Conservation (phyloP, 1,284 basidiomycete genomes). For the Ustilago nuda region DNA sequence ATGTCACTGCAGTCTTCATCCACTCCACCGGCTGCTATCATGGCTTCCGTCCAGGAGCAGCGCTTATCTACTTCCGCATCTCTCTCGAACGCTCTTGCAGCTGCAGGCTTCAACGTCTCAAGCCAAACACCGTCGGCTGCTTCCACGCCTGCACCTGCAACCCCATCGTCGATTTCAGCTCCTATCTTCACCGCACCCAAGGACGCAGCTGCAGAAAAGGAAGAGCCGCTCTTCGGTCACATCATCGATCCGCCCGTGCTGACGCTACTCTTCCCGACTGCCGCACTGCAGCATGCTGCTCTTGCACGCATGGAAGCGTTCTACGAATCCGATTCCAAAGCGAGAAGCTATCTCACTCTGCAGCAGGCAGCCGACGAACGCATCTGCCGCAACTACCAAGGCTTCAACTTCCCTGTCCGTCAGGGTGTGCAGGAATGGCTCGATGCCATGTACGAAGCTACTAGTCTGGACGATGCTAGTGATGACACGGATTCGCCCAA, state of each 20-base stretch:
- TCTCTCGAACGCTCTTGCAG: conserved; percentile 23
- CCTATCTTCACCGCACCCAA: neutral
- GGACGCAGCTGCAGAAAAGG: conserved; percentile 7
- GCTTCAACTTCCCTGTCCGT: conserved; percentile 62
- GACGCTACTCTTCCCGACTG: conserved; percentile 59
- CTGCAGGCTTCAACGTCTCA: conserved; percentile 27
- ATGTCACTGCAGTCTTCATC: conserved; percentile 14
- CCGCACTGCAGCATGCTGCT: conserved; percentile 54
- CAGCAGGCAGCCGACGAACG: conserved; percentile 48
- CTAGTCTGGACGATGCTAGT: conserved; percentile 1
- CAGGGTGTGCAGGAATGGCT: conserved; percentile 56
- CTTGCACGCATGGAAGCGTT: conserved; percentile 64
- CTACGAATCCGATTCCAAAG: conserved; percentile 56
- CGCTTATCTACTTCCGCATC: conserved; percentile 12
- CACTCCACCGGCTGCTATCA: neutral
- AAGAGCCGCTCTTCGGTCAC: conserved; percentile 42
- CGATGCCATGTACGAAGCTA: conserved; percentile 47
- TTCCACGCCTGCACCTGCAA: conserved; percentile 16
- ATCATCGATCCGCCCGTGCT: conserved; percentile 50
- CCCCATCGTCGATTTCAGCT: conserved; percentile 2
- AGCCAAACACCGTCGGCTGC: conserved; percentile 2
- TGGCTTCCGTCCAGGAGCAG: neutral
- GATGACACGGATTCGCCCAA: conserved; percentile 12
- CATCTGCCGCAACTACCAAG: conserved; percentile 63
- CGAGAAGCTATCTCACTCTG: conserved; percentile 44